A percentile compares a stretch with the other conserved stretches of the same genome.
phyloP scores from a whole-genome alignment of 768 basidiomycete species.

The Tylopilus subfusipes region DNA sequence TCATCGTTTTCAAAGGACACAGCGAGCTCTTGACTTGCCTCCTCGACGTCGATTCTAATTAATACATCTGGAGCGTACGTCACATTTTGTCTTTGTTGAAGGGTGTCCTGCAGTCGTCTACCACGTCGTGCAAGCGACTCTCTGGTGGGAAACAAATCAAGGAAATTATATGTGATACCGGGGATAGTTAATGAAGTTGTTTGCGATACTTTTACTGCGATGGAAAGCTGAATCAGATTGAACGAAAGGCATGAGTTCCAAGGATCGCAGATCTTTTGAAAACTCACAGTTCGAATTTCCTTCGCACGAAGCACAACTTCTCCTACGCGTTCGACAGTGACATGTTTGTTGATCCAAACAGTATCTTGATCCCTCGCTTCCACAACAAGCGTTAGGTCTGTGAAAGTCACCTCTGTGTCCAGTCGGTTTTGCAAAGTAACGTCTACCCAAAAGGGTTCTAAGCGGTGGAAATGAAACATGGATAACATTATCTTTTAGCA shows the following conservation, averaged over 20 bases:
- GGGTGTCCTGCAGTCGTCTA: conserved; percentile 70
- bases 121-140: conserved; percentile 74
- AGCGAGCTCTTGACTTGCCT: conserved; percentile 60
- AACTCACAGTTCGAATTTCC: conserved; percentile 61
- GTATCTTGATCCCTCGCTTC: conserved; percentile 35
- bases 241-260: not conserved
- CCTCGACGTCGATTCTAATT: conserved; percentile 59
- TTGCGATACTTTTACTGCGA: conserved; percentile 53
- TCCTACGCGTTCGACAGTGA: conserved; percentile 57
- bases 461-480: not conserved
- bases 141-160: conserved; percentile 62
- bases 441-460: conserved; percentile 79
- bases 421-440: conserved; percentile 68
- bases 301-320: conserved; percentile 60
- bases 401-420: conserved; percentile 66
- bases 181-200: conserved; percentile 55
- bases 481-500: not conserved
- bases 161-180: conserved; percentile 62
- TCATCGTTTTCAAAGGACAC: conserved; percentile 55
- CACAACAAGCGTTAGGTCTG: conserved; percentile 56
- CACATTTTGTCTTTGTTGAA: conserved; percentile 60
- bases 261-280: not conserved
- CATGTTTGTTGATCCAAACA: conserved; percentile 35
- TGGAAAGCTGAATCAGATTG: conserved; percentile 46
- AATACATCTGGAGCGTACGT: conserved; percentile 69